phyloP scores from a whole-genome alignment of 2,329 filamentous ascomycete genomes.

The Aspergillus ruber region DNA sequence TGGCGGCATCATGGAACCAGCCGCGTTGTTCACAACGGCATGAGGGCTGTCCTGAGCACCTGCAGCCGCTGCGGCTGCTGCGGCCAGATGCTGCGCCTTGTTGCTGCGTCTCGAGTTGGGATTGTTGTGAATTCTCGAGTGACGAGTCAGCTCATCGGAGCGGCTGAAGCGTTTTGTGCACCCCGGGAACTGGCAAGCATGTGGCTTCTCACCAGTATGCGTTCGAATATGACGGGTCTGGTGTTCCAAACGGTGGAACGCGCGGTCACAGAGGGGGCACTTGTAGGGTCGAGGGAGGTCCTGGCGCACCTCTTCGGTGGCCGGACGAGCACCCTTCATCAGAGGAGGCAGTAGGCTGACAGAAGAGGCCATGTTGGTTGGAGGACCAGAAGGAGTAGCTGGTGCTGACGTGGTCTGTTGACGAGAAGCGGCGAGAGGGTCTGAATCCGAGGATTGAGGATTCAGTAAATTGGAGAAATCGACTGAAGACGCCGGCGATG shows the following conservation, averaged over 20 bases:
- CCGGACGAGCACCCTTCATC: constrained; percentile 46
- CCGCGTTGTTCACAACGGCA: constrained; percentile 33
- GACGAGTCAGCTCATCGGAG: constrained; percentile 91
- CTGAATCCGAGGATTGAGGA: constrained; percentile 39
- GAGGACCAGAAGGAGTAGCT: constrained; percentile 19
- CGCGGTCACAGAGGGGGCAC: constrained; percentile 95
- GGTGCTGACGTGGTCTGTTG: constrained; percentile 16
- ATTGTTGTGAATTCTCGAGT: constrained; percentile 98
- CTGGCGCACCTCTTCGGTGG: constrained; percentile 56
- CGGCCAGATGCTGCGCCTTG: constrained; percentile 64
- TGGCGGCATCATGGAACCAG: constrained; percentile 67
- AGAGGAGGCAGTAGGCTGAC: constrained; percentile 41
- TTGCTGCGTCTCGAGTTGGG: constrained; percentile 92
- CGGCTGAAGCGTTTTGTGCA: constrained; percentile 97
- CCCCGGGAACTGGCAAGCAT: constrained; percentile 88
- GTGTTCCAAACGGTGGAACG: constrained; percentile 95
- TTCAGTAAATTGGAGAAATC: constrained; percentile 72
- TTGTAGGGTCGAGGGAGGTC: constrained; percentile 96
- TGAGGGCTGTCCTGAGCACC: constrained; percentile 43
- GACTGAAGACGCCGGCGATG: constrained; percentile 65
- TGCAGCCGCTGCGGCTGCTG: constrained; percentile 49
- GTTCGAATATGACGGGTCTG: constrained; percentile 90
- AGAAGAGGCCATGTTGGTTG: constrained; percentile 36
- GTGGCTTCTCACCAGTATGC: constrained; percentile 96
- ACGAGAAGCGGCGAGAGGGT: constrained; percentile 16